Evolutionary conservation across 2,329 filamentous ascomycete species (phyloP), one percentile per base, ranked within the genome.

Genomic region (Ascocoryne sarcoides): DNA sequence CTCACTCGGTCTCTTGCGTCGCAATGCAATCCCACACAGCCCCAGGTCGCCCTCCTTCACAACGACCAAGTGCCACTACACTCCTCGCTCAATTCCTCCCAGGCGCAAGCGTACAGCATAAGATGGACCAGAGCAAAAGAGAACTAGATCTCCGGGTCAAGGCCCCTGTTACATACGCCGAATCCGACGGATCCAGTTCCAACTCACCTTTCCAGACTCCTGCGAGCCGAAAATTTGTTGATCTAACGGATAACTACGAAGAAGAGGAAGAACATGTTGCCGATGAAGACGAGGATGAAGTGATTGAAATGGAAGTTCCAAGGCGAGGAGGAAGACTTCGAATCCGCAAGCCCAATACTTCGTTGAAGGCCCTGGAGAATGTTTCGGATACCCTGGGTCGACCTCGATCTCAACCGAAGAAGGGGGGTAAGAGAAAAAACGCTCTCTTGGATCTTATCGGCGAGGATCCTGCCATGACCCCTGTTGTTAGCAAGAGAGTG

Each of bases 71-170:
- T n/a, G n/a, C n/a, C n/a, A n/a, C n/a, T n/a, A n/a, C 23, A 26
- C 12, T 59, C 10, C 52, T 59, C 14, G 48, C 52, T 2, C 48
- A 53, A 32, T 58, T 55, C 30, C 42, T 53, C 4, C 53, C 56
- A 10, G 49, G 48, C 14, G 44, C 43, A 7, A 41, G 43, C n/a
- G 44, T 49, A 2, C 32, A 47, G 10, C 56, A 59, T 40, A 59
- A 59, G 41, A 56, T 52, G 43, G 54, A 55, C 20, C 40, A 42
- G 32, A 35, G 18, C 44, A 32, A 36, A 21, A 10, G 8, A 4
- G 21, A 18, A 16, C 29, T 30, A 16, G 36, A 12, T n/a, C 36
- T 4, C 17, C 21, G 35, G 31, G 29, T 23, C 12, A 37, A 28
- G 23, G 31, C 33, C 21, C 42, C 38, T 15, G 14, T 37, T 9